Conservation (phyloP, 257 asterid species). For the Solanum paucissectum region DNA sequence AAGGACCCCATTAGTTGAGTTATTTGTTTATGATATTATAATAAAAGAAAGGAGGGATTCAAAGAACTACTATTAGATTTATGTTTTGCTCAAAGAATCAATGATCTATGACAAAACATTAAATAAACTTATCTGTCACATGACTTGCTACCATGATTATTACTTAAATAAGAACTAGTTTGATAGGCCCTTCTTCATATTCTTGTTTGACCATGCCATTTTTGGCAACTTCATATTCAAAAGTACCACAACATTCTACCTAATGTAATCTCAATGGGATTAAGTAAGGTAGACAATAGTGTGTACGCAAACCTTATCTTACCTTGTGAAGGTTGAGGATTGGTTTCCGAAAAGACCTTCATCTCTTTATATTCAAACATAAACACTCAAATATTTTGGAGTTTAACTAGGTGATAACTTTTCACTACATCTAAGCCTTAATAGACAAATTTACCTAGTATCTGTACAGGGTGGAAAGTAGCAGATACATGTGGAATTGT, state of each 20-base stretch:
- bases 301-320: neutral
- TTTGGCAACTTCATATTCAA: neutral
- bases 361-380: neutral
- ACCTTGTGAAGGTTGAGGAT: neutral
- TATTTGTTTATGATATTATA: neutral
- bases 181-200: neutral
- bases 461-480: neutral
- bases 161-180: neutral
- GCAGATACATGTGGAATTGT: neutral
- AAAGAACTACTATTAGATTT: neutral
- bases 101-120: neutral
- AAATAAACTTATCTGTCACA: neutral
- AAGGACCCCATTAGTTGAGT: neutral
- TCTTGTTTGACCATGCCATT: neutral
- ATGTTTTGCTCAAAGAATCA: neutral
- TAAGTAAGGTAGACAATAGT: neutral
- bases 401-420: neutral
- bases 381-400: neutral
- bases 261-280: neutral
- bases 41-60: neutral
- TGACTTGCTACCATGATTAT: neutral
- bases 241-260: fast-evolving
- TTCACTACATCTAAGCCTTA: neutral
- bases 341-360: neutral
- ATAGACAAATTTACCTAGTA: neutral